Evolutionary conservation across 1,139 yeast species (phyloP).

Genomic region (Scheffersomyces titani): DNA sequence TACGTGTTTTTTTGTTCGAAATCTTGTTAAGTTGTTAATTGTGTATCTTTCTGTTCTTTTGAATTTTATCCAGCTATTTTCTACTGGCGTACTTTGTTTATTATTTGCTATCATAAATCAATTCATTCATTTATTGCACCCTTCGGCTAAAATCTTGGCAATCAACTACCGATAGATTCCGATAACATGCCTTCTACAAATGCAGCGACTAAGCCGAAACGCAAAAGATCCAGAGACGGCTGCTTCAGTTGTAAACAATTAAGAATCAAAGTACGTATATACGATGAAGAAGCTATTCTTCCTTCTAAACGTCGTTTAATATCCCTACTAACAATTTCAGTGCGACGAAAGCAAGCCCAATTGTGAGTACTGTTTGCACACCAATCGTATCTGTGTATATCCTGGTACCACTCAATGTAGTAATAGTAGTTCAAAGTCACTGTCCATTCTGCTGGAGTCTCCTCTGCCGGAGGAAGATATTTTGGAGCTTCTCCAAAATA

Average conservation of each 20-base stretch:
- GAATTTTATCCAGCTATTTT: no score
- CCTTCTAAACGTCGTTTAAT: not conserved
- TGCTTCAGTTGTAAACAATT: constrained; percentile 33
- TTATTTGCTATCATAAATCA: not conserved
- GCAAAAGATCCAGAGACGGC: constrained; percentile 26
- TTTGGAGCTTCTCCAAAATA: not conserved
- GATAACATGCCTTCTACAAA: not conserved
- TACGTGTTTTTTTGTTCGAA: not conserved
- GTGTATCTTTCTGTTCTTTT: not conserved
- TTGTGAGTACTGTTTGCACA: constrained; percentile 41
- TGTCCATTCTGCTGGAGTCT: not conserved
- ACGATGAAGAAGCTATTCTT: not conserved
- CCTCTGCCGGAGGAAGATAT: not conserved
- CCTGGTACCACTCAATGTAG: constrained; percentile 9
- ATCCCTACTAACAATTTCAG: constrained; percentile 14
- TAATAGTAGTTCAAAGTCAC: not conserved
- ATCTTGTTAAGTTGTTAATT: not conserved
- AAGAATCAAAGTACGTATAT: constrained; percentile 27
- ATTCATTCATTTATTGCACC: not conserved
- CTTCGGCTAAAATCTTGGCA: not conserved
- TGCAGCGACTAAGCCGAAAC: not conserved
- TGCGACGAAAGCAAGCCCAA: constrained; percentile 36
- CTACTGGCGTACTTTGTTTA: constrained; percentile 1
- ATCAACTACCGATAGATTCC: not conserved
- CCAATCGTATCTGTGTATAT: constrained; percentile 31